Conservation (phyloP, 2,329 filamentous ascomycete species). For the Aspergillus sp. region DNA sequence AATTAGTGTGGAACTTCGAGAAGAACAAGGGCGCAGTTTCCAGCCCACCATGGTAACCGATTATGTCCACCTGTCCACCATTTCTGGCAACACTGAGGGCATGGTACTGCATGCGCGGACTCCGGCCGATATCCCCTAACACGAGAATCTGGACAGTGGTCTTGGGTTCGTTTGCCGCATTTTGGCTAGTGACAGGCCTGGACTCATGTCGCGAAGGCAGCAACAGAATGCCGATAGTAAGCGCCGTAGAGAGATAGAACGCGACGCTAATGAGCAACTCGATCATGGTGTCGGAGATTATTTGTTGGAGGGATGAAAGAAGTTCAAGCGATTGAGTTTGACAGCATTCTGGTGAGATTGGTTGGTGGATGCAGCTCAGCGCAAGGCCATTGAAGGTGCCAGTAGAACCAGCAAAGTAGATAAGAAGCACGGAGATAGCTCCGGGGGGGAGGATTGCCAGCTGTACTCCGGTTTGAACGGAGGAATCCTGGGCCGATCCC, state of each 20-base stretch:
- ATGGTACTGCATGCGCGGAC: constrained; percentile 98
- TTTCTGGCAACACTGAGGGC: constrained; percentile 85
- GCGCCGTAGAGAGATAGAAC: constrained; percentile 49
- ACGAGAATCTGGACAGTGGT: constrained; percentile 78
- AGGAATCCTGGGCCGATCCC: constrained; percentile 17
- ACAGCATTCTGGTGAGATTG: not conserved
- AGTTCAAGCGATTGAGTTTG: not conserved
- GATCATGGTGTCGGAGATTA: constrained; percentile 30
- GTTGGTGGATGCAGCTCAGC: not conserved
- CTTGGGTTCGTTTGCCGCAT: constrained; percentile 30
- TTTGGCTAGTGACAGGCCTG: constrained; percentile 31
- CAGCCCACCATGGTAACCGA: constrained; percentile 76
- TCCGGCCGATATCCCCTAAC: constrained; percentile 90
- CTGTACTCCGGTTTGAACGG: not conserved
- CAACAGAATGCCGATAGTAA: constrained; percentile 55
- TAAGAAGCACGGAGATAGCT: not conserved
- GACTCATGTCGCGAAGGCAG: constrained; percentile 56
- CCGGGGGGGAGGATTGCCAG: not conserved
- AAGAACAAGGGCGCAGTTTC: constrained; percentile 10
- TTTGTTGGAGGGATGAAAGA: not conserved
- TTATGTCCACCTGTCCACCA: constrained; percentile 76
- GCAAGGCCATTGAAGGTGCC: not conserved
- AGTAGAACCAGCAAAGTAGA: not conserved
- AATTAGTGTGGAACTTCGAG: not conserved
- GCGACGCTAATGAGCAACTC: constrained; percentile 38